Conservation (phyloP, 2,329 filamentous ascomycete genomes). For the Colletotrichum lupini region DNA sequence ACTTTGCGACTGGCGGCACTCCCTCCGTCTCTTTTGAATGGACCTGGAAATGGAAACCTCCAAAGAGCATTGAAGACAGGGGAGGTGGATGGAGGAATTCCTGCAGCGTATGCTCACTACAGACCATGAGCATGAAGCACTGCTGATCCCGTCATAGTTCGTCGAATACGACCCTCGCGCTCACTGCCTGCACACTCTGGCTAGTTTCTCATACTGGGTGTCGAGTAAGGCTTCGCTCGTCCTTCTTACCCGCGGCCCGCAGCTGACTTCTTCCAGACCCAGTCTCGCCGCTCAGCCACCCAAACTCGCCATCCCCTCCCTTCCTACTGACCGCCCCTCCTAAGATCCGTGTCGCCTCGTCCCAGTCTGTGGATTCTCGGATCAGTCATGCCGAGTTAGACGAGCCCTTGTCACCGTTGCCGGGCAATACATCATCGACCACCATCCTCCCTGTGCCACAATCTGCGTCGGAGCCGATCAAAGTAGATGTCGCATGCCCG, state of each 20-base stretch:
- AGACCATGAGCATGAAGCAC: slow-evolving; percentile 2
- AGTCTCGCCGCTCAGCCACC: slow-evolving; percentile 60
- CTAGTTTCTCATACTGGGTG: slow-evolving; percentile 96
- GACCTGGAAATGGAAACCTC: slow-evolving; percentile 97
- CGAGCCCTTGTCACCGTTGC: slow-evolving; percentile 66
- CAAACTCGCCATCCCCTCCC: slow-evolving; percentile 76
- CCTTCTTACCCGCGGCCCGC: neutral
- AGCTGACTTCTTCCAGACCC: slow-evolving; percentile 52
- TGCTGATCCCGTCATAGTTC: slow-evolving; percentile 68
- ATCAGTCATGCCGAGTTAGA: slow-evolving; percentile 78
- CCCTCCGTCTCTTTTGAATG: slow-evolving; percentile 90
- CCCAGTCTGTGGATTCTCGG: slow-evolving; percentile 86
- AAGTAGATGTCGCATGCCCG: slow-evolving; percentile 88
- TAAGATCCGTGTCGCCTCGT: slow-evolving; percentile 84
- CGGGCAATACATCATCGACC: slow-evolving; percentile 41
- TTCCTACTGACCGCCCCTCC: slow-evolving; percentile 79
- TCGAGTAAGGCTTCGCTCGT: slow-evolving; percentile 67
- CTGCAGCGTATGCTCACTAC: slow-evolving; percentile 76
- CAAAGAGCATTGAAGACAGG: slow-evolving; percentile 82
- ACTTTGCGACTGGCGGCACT: slow-evolving; percentile 86
- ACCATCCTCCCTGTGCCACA: slow-evolving; percentile 35
- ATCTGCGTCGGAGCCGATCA: slow-evolving; percentile 66
- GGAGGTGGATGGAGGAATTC: slow-evolving; percentile 95
- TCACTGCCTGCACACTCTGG: slow-evolving; percentile 87
- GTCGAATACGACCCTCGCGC: slow-evolving; percentile 96